phyloP scores from a whole-genome alignment of 139 green algal species.

The Pedinophyceae sp. region DNA sequence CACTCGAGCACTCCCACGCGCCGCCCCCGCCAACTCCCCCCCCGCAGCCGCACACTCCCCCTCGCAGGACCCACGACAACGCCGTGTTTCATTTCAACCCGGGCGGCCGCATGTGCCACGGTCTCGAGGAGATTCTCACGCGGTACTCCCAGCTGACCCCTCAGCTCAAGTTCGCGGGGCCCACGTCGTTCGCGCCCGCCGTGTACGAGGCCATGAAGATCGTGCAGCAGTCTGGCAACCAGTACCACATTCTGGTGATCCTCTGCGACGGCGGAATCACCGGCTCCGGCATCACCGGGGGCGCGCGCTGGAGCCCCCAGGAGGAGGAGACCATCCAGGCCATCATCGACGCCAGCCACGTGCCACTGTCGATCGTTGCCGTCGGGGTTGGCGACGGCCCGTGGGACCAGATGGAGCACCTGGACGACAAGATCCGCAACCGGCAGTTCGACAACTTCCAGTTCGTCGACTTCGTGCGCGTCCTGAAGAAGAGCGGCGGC shows the following conservation, averaged over 20 bases:
- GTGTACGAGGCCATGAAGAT: conserved; percentile 37
- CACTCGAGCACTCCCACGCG: no score
- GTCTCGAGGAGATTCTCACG: conserved; percentile 22
- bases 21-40: no score
- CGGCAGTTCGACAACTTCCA: conserved; percentile 55
- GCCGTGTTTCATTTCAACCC: conserved; percentile 14
- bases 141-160: conserved; percentile 23
- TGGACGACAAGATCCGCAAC: conserved; percentile 46
- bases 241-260: conserved; percentile 46
- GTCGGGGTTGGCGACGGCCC: conserved; percentile 60
- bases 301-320: conserved; percentile 6
- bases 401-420: conserved; percentile 55
- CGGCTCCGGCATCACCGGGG: conserved; percentile 2
- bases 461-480: conserved; percentile 32
- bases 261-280: conserved; percentile 14
- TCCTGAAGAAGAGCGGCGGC: not conserved
- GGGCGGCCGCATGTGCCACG: conserved; percentile 18
- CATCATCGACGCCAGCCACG: conserved; percentile 13
- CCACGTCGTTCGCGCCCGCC: conserved; percentile 57
- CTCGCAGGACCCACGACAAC: conserved; percentile 2
- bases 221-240: conserved; percentile 22
- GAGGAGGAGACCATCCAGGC: conserved; percentile 4
- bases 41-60: no score
- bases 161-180: conserved; percentile 29
- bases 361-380: conserved; percentile 57